Conservation (phyloP, 768 basidiomycete genomes). For the Leccinum pellstonianum region DNA sequence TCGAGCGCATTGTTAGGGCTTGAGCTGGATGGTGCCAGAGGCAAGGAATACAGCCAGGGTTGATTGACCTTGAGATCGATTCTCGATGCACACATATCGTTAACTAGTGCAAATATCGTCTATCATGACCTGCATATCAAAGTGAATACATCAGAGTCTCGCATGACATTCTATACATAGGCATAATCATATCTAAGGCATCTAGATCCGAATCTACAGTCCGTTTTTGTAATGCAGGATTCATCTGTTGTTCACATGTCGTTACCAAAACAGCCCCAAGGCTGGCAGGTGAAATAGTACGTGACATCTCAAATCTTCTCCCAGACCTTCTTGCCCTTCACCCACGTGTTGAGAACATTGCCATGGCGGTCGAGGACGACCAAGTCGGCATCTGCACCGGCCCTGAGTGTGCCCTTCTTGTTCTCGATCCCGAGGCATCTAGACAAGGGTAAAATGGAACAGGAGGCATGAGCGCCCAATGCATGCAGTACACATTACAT, state of each 20-base stretch:
- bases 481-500: not conserved
- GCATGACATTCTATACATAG: not conserved
- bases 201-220: not conserved
- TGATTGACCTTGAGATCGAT: not conserved
- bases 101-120: not conserved
- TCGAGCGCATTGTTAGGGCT: constrained; percentile 26
- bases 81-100: not conserved
- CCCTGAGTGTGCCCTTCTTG: constrained; percentile 74
- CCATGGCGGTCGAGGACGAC: constrained; percentile 72
- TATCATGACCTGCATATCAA: not conserved
- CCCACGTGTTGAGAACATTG: constrained; percentile 69
- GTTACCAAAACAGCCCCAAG: not conserved
- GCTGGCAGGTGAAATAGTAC: not conserved
- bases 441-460: not conserved
- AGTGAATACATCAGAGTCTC: not conserved
- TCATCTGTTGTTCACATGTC: not conserved
- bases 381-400: constrained; percentile 87
- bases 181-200: not conserved
- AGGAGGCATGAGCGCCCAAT: not conserved
- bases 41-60: not conserved
- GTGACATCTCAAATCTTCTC: constrained; percentile 27
- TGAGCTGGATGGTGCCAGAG: not conserved
- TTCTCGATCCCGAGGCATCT: constrained; percentile 78
- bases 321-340: constrained; percentile 76
- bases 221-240: not conserved